Base-by-base conservation (phyloP, 1,139 yeast species). In the Debaryomycetaceae sp. region DNA sequence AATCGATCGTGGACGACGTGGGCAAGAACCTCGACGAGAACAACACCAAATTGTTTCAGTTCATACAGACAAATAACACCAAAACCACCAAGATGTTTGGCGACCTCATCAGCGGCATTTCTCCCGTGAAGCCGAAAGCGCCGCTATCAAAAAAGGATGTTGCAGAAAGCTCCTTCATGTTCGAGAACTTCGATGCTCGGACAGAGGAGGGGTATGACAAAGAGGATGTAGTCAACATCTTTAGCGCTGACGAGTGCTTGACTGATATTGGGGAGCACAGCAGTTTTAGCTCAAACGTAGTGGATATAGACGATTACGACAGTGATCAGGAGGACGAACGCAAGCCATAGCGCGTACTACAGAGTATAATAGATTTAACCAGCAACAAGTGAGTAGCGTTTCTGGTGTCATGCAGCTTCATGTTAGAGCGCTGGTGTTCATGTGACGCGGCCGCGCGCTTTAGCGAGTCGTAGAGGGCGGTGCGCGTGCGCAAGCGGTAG, bases 251-350 rank as follows among this genome's bases (percentile, higher is more conserved):
- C 5, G 12, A 16, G 11, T 19, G 23, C 6, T 20, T 27, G 8
- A 16, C 13, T 4, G 28, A 11, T 24, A n/a, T n/a, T n/a, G n/a
- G n/a, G n/a, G n/a, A n/a, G n/a, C n/a, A n/a, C n/a, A 12, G 10
- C 6, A 28, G 30, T 12, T 11, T 23, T 11, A 24, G 23, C 12
- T 29, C 32, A 23, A 24, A 23, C 16, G 21, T 29, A 5, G 29
- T 53, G 16, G 56, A 54, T 34, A 54, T 53, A 21, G 59, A 54
- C 30, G 59, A 56, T 30, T 54, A 52, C 39, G 49, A 45, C 22
- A 49, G 57, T 30, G 51, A 46, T 21, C 32, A 38, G 18, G 31
- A 27, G 28, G 15, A 25, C 8, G n/a, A n/a, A n/a, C n/a, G n/a
- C n/a, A n/a, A n/a, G n/a, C n/a, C n/a, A n/a, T n/a, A n/a, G n/a